Base-by-base conservation (phyloP, 192 early-diverging fungal species). In the Coemansia asiatica region DNA sequence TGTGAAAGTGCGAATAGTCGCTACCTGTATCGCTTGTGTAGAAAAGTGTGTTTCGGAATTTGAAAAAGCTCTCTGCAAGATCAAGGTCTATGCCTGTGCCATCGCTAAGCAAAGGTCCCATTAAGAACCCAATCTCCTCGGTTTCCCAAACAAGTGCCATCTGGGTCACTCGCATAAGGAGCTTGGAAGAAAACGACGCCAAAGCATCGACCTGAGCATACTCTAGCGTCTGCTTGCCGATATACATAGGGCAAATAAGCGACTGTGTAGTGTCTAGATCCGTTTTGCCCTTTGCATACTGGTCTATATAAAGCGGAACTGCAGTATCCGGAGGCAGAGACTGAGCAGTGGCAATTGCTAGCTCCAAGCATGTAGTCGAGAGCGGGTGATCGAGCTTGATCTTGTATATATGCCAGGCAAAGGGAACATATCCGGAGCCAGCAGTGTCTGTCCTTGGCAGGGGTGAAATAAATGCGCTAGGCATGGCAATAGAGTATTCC, bases 131-230 rank as follows among this genome's bases (percentile, higher is more conserved):
- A 38, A 87, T 66, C 27, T 82, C 71, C 15, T 78, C 74, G 25
- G 81, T 46, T 4, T 73, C 58, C 69, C 88, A 89, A 22, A 66
- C 46, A 56, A 86, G 84, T 5, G 68, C 74, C 58, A 73, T 75
- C 23, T 83, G 76, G 28, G 78, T 61, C 6, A 88, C 69, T 7
- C 85, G 76, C 8, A 69, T 56, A 36, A 87, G 66, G 7, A 86
- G 27, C 13, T 79, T 69, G 2, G 87, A 58, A 0, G 86, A 89
- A 53, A 84, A 90, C n/a, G 80, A 66, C 7, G 76, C 81, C 1
- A 89, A 57, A 1, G 56, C n/a, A 0, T 84, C 74, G 0, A 85
- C 64, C 19, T 81, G 73, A 9, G 75, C 77, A 0, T 50, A 16
- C 7, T 66, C 61, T 23, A 87, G 48, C 4, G 67, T 21, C 49